Evolutionary conservation across 2,329 filamentous ascomycete species (phyloP).

Genomic region (Coniochaeta hoffmannii): DNA sequence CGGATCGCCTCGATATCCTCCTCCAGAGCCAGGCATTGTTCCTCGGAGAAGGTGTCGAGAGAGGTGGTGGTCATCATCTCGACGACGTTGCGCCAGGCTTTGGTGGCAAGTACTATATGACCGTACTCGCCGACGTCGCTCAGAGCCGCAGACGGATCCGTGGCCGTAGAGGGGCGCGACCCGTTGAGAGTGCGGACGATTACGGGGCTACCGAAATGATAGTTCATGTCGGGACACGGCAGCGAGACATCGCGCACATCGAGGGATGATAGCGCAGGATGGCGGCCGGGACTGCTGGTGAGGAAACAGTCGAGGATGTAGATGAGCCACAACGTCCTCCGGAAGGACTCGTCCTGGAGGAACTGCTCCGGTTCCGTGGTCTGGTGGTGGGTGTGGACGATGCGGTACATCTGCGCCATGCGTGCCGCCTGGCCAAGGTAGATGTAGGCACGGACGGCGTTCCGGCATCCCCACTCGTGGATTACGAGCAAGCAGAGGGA

Average conservation of each 20-base stretch:
- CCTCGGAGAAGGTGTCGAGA: constrained; percentile 44
- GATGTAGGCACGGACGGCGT: constrained; percentile 55
- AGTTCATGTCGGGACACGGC: constrained; percentile 55
- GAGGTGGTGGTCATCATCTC: constrained; percentile 51
- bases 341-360: constrained; percentile 53
- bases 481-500: constrained; percentile 53
- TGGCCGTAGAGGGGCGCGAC: constrained; percentile 27
- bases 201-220: constrained; percentile 53
- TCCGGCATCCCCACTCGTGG: constrained; percentile 55
- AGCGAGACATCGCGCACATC: constrained; percentile 49
- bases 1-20: constrained; percentile 48
- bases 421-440: constrained; percentile 56
- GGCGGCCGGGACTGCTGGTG: constrained; percentile 53
- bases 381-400: constrained; percentile 47
- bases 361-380: constrained; percentile 49
- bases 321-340: constrained; percentile 54
- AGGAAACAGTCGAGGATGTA: constrained; percentile 57
- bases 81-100: constrained; percentile 55
- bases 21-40: constrained; percentile 42
- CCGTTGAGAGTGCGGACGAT: constrained; percentile 48
- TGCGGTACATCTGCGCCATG: constrained; percentile 58
- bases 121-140: constrained; percentile 54
- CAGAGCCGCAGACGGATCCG: constrained; percentile 28
- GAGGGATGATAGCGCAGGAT: constrained; percentile 45
- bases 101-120: constrained; percentile 52